These are phyloP conservation scores for Ramularia endophylla DNA, from an alignment of 2,329 filamentous ascomycete species.

Conservation along the genomic window DNA sequence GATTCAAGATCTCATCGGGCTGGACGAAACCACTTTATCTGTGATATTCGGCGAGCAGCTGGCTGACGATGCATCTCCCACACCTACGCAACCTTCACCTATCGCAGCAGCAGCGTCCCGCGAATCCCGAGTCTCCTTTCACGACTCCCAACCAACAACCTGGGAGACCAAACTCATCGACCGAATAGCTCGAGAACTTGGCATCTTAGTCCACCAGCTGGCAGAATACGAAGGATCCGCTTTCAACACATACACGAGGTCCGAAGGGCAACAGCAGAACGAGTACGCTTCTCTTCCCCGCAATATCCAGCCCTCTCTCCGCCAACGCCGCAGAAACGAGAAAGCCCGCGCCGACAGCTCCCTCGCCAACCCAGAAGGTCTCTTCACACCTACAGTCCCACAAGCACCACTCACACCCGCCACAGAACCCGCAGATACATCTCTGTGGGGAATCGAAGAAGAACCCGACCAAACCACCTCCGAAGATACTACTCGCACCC, in stretches of 20 bases:
- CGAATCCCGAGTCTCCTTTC: conserved; percentile 31
- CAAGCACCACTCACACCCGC: conserved; percentile 26
- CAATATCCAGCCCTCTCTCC: conserved; percentile 19
- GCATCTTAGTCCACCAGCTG: conserved; percentile 73
- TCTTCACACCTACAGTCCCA: conserved; percentile 28
- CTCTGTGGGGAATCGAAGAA: conserved; percentile 63
- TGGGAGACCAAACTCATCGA: conserved; percentile 80
- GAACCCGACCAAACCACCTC: conserved; percentile 38
- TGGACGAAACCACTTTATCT: conserved; percentile 78
- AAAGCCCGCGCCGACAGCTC: conserved; percentile 11
- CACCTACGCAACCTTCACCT: conserved; percentile 29
- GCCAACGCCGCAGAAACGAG: conserved; percentile 21
- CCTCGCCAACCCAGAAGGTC: conserved; percentile 20
- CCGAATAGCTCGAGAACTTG: conserved; percentile 79
- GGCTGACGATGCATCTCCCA: conserved; percentile 37
- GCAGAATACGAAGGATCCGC: conserved; percentile 75
- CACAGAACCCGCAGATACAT: conserved; percentile 40
- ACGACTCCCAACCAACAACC: conserved; percentile 32
- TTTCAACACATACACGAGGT: conserved; percentile 69
- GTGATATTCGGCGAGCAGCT: conserved; percentile 81
- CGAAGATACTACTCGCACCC: conserved; percentile 20
- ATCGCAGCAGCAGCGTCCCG: conserved; percentile 25
- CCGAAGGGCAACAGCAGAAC: conserved; percentile 47
- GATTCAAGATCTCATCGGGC: conserved; percentile 81
- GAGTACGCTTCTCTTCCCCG: conserved; percentile 71